Evolutionary conservation across 768 basidiomycete genomes (phyloP).

Genomic region (Rhodotorula babjevae): DNA sequence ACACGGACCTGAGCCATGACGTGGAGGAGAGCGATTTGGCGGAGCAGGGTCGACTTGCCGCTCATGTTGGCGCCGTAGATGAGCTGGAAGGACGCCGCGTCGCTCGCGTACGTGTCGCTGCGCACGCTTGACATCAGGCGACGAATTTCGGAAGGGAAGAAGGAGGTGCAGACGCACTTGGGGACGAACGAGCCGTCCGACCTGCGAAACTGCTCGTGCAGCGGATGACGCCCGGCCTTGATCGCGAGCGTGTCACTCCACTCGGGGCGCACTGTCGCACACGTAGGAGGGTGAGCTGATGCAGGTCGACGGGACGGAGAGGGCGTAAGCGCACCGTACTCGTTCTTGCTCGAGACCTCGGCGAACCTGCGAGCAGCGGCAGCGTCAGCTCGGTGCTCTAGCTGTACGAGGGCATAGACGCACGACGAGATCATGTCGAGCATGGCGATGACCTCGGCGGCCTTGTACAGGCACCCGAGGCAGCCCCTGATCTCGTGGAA

Average conservation of each 20-base stretch:
- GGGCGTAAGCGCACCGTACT: constrained; percentile 41
- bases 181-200: constrained; percentile 41
- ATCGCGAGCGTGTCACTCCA: constrained; percentile 85
- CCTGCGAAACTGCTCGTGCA: constrained; percentile 66
- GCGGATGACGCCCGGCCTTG: constrained; percentile 80
- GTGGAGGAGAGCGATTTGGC: constrained; percentile 74
- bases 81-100: constrained; percentile 79
- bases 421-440: constrained; percentile 88
- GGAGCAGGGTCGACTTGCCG: constrained; percentile 84
- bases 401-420: too few relatives aligned
- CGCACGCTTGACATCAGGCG: constrained; percentile 50
- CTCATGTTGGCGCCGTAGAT: constrained; percentile 48
- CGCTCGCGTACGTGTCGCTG: constrained; percentile 85
- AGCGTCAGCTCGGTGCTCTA: background rate
- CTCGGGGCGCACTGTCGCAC: constrained; percentile 70
- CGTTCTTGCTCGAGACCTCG: constrained; percentile 23
- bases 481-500: constrained; percentile 64
- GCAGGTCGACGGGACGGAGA: background rate
- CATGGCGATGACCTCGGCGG: constrained; percentile 84
- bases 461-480: constrained; percentile 78
- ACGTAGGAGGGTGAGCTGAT: background rate
- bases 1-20: constrained; percentile 78
- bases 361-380: constrained; percentile 19
- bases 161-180: constrained; percentile 22
- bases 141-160: background rate